Evolutionary conservation across 2,329 filamentous ascomycete species (phyloP).

Genomic region (Metarhizium robertsii): DNA sequence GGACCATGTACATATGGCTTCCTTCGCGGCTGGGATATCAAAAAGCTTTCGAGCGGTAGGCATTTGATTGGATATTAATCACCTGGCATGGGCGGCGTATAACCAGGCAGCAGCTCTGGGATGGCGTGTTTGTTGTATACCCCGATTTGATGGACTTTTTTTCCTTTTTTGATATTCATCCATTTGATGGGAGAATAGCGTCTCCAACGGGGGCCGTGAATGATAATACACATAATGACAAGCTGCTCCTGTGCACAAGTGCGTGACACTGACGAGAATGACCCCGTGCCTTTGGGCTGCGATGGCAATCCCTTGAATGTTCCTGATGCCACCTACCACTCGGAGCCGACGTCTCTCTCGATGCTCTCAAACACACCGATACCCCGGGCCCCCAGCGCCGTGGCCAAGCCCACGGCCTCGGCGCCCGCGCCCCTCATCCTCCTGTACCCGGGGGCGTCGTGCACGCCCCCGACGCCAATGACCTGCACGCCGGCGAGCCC

Average conservation of each 20-base stretch:
- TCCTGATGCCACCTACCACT: slow-evolving; percentile 8
- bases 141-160: background rate
- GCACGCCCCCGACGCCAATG: slow-evolving; percentile 66
- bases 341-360: slow-evolving; percentile 12
- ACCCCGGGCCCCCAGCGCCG: slow-evolving; percentile 56
- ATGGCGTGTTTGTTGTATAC: background rate
- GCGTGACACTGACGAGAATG: too few relatives aligned
- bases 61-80: too few relatives aligned
- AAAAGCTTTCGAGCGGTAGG: too few relatives aligned
- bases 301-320: too few relatives aligned
- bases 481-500: slow-evolving; percentile 46
- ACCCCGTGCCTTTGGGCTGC: too few relatives aligned
- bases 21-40: too few relatives aligned
- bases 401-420: slow-evolving; percentile 57
- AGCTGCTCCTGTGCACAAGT: too few relatives aligned
- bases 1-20: too few relatives aligned
- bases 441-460: slow-evolving; percentile 49
- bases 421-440: slow-evolving; percentile 62
- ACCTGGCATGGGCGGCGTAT: background rate
- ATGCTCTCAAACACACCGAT: slow-evolving; percentile 54
- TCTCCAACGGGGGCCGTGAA: too few relatives aligned
- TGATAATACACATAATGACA: too few relatives aligned
- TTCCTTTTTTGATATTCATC: too few relatives aligned
- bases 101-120: background rate
- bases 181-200: too few relatives aligned